phyloP scores from a whole-genome alignment of 2,329 filamentous ascomycete genomes.

The Scedosporium dehoogii region DNA sequence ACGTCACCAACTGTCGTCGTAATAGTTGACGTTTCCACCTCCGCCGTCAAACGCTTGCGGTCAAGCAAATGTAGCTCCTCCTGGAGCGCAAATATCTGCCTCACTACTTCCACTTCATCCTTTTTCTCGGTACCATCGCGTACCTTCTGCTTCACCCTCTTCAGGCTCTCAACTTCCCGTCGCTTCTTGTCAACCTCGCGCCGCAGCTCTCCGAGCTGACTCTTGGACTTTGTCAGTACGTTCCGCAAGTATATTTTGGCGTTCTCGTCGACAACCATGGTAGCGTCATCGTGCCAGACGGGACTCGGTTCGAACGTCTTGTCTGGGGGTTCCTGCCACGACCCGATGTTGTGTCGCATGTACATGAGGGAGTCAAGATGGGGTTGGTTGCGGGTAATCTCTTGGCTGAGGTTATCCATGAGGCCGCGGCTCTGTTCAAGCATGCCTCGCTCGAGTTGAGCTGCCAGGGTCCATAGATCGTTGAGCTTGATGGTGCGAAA shows the following conservation, averaged over 20 bases:
- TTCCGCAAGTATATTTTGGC: conserved; percentile 90
- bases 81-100: conserved; percentile 72
- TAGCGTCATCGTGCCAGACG: conserved; percentile 89
- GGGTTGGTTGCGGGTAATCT: conserved; percentile 82
- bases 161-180: conserved; percentile 72
- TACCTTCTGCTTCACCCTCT: conserved; percentile 63
- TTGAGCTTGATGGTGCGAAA: conserved; percentile 80
- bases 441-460: conserved; percentile 69
- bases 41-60: conserved; percentile 72
- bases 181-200: conserved; percentile 78
- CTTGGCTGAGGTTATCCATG: conserved; percentile 61
- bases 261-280: conserved; percentile 75
- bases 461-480: conserved; percentile 71
- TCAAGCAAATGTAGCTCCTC: conserved; percentile 80
- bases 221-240: conserved; percentile 81
- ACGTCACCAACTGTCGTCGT: conserved; percentile 86
- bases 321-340: conserved; percentile 76
- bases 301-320: conserved; percentile 88
- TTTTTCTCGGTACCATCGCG: conserved; percentile 78
- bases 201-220: conserved; percentile 68
- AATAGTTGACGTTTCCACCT: conserved; percentile 89
- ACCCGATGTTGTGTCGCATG: conserved; percentile 75
- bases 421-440: conserved; percentile 63
- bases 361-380: conserved; percentile 97
- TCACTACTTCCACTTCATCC: conserved; percentile 78